These are phyloP conservation scores for Daldinia caldariorum DNA, from an alignment of 495 filamentous ascomycete species.

Conservation along the genomic window DNA sequence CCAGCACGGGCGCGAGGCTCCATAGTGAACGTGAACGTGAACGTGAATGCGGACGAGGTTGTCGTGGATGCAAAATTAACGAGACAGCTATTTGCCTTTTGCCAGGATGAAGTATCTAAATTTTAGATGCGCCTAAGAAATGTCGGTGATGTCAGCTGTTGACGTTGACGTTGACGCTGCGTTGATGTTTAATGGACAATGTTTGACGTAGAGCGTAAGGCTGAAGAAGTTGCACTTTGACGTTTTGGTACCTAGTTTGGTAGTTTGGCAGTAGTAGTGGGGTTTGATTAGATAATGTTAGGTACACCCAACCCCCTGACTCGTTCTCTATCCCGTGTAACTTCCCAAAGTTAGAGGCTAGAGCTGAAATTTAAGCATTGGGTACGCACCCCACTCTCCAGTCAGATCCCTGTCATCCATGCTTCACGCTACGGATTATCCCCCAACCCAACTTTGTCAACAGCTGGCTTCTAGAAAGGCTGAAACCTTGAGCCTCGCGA, in stretches of 20 bases:
- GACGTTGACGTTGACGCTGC: constrained; percentile 21
- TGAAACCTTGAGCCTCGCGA: constrained; percentile 11
- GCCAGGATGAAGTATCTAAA: background rate
- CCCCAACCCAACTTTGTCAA: constrained; percentile 25
- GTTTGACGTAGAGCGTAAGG: constrained; percentile 9
- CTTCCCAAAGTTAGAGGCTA: background rate
- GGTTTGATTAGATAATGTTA: constrained; percentile 16
- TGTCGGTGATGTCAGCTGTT: background rate
- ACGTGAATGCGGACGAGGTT: background rate
- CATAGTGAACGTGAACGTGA: constrained; percentile 54
- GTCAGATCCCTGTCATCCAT: constrained; percentile 7
- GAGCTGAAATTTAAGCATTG: constrained; percentile 24
- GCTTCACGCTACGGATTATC: constrained; percentile 22
- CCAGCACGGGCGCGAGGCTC: constrained; percentile 80
- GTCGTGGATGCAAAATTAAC: background rate
- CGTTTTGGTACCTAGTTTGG: background rate
- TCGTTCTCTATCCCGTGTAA: constrained; percentile 13
- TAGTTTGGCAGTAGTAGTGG: constrained; percentile 4
- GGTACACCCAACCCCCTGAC: constrained; percentile 2
- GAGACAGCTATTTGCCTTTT: background rate
- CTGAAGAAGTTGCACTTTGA: constrained; percentile 15
- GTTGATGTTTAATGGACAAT: constrained; percentile 17
- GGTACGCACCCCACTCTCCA: background rate
- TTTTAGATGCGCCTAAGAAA: background rate
- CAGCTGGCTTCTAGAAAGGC: constrained; percentile 36